These are phyloP conservation scores for Aspergillus steynii DNA, from an alignment of 495 filamentous ascomycete genomes.

Conservation along the genomic window DNA sequence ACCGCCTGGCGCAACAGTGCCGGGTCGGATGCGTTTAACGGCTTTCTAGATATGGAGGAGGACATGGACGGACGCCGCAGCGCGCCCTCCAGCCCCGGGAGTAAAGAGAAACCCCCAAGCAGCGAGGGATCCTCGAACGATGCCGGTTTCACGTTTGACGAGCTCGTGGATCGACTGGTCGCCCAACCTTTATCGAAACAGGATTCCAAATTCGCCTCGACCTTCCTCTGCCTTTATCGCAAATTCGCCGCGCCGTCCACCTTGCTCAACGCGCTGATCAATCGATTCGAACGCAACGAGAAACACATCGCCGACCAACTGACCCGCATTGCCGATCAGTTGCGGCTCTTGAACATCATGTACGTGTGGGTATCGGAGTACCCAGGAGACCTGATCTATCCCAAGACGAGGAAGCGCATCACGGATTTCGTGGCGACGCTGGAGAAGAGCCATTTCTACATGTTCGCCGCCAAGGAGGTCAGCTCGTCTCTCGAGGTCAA, in stretches of 20 bases:
- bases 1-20: conserved; percentile 45
- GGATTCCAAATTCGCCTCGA: conserved; percentile 79
- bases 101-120: conserved; percentile 35
- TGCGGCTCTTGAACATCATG: conserved; percentile 78
- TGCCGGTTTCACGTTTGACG: conserved; percentile 74
- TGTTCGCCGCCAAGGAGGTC: conserved; percentile 82
- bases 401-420: conserved; percentile 68
- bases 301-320: conserved; percentile 61
- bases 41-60: conserved; percentile 50
- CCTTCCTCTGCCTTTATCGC: conserved; percentile 92
- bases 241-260: conserved; percentile 83
- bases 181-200: conserved; percentile 77
- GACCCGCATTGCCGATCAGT: conserved; percentile 72
- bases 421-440: conserved; percentile 70
- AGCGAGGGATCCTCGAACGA: conserved; percentile 40
- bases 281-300: conserved; percentile 69
- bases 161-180: conserved; percentile 84
- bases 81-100: conserved; percentile 33
- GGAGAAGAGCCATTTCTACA: conserved; percentile 70
- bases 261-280: conserved; percentile 71
- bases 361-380: conserved; percentile 89
- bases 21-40: conserved; percentile 44
- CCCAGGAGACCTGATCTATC: conserved; percentile 87
- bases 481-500: conserved; percentile 61
- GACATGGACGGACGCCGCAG: conserved; percentile 39